Percentiles rank a stretch among this genome's conserved stretches.
Conservation (phyloP, 345 rosid species). For the Psidium friedrichsthalianum region DNA sequence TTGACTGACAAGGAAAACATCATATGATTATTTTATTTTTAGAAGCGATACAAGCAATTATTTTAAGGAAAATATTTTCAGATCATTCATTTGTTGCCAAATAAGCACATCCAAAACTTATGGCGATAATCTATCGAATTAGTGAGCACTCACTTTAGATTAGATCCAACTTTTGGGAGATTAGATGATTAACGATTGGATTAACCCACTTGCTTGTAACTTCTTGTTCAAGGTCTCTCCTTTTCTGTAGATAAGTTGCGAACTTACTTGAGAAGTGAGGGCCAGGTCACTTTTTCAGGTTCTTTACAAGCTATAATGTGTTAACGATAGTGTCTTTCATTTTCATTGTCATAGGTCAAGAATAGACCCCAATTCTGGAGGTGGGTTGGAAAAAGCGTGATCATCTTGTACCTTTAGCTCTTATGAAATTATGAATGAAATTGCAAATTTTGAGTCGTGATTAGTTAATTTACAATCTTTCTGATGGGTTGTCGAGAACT, state of each 20-base stretch:
- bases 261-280: background rate
- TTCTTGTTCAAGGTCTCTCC: background rate
- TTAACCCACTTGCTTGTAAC: background rate
- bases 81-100: background rate
- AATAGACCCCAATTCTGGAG: background rate
- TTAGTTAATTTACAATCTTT: background rate
- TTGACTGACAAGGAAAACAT: fast-evolving
- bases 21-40: fast-evolving
- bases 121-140: background rate
- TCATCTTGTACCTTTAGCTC: background rate
- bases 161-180: background rate
- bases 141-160: background rate
- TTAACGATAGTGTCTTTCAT: background rate
- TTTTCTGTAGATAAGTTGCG: background rate
- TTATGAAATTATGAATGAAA: background rate
- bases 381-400: background rate
- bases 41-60: too few species aligned
- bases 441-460: background rate
- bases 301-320: background rate
- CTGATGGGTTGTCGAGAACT: too few species aligned
- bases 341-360: background rate
- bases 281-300: background rate
- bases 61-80: too few species aligned
- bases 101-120: background rate
- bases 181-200: background rate